phyloP scores from a whole-genome alignment of 2,329 filamentous ascomycete species.

The Blumeria graminis region DNA sequence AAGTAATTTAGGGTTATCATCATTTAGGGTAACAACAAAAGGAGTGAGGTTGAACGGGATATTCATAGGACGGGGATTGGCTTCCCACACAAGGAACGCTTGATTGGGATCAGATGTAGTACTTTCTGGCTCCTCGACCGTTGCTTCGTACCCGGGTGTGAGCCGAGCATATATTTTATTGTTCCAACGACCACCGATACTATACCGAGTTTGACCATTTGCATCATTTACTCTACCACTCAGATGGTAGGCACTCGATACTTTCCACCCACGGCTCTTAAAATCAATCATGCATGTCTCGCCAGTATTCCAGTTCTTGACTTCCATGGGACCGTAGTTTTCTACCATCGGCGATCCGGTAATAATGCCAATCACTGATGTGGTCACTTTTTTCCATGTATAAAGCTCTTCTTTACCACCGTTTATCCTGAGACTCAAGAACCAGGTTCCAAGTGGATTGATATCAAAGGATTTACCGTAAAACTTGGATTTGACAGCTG shows the following conservation, averaged over 20 bases:
- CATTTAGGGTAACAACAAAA: slow-evolving; percentile 86
- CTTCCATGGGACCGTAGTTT: slow-evolving; percentile 91
- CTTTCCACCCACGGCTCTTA: slow-evolving; percentile 90
- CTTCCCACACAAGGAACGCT: slow-evolving; percentile 84
- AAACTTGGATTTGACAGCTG: slow-evolving; percentile 85
- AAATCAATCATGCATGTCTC: slow-evolving; percentile 80
- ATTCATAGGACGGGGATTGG: slow-evolving; percentile 51
- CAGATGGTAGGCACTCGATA: slow-evolving; percentile 72
- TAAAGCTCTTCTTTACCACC: slow-evolving; percentile 70
- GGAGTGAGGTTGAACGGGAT: slow-evolving; percentile 96
- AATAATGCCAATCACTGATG: slow-evolving; percentile 93
- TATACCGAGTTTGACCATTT: slow-evolving; percentile 61
- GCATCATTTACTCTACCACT: slow-evolving; percentile 64
- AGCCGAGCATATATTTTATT: slow-evolving; percentile 86
- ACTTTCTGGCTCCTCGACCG: slow-evolving; percentile 31
- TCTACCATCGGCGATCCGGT: slow-evolving; percentile 92
- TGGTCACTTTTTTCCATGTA: slow-evolving; percentile 97
- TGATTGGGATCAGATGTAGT: slow-evolving; percentile 41
- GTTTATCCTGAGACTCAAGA: slow-evolving; percentile 57
- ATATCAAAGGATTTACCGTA: slow-evolving; percentile 96
- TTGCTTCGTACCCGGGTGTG: slow-evolving; percentile 70
- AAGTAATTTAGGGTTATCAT: slow-evolving; percentile 58
- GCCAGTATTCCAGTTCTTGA: slow-evolving; percentile 92
- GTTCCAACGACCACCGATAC: slow-evolving; percentile 87
- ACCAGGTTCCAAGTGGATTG: slow-evolving; percentile 92